Evolutionary conservation across 169 alveolate genomes (phyloP).

Genomic region (Cryptosporidium sp.): DNA sequence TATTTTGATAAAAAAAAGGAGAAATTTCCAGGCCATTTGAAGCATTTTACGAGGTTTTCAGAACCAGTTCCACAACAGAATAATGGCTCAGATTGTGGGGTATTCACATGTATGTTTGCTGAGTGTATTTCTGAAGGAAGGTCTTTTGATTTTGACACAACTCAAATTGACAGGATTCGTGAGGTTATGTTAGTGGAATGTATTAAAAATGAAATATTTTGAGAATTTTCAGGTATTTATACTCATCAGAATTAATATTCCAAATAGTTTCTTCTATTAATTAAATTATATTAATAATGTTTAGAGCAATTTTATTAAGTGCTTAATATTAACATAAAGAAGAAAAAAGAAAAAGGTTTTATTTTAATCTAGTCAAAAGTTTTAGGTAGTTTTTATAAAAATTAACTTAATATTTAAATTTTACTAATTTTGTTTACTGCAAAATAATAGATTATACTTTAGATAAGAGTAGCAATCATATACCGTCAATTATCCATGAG

Average conservation of each 20-base stretch:
- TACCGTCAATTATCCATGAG: conserved; percentile 35
- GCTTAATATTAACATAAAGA: background rate
- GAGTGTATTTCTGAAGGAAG: conserved; percentile 85
- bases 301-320: too few species aligned
- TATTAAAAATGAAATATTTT: conserved; percentile 11
- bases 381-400: background rate
- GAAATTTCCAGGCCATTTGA: conserved; percentile 2
- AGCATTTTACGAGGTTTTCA: conserved; percentile 18
- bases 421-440: background rate
- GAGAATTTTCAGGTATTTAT: background rate
- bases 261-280: background rate
- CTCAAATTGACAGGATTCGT: conserved; percentile 21
- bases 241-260: background rate
- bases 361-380: too few species aligned
- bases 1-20: conserved; percentile 80
- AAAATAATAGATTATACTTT: background rate
- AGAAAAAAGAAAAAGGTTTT: background rate
- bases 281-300: too few species aligned
- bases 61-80: conserved; percentile 84
- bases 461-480: background rate
- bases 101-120: conserved; percentile 89
- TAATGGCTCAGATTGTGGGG: conserved; percentile 91
- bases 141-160: conserved; percentile 82
- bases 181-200: conserved; percentile 49
- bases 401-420: conserved; percentile 2